Evolutionary conservation across 176 grass and related monocot genomes (phyloP).

Genomic region (Puccinellia tenuiflora): DNA sequence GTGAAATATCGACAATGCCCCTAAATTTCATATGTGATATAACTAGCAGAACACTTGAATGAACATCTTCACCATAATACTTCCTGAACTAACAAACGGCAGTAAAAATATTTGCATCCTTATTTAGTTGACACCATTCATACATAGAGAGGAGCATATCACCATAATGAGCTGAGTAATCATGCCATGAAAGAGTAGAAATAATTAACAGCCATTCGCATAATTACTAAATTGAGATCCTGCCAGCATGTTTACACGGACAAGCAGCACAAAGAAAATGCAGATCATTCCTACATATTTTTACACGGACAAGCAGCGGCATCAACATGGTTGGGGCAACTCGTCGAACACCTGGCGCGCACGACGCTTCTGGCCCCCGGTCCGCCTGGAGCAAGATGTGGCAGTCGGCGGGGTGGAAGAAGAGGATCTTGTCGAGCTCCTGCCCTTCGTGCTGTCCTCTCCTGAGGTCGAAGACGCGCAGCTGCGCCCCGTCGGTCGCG

Average conservation of each 20-base stretch:
- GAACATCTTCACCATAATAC: too few species aligned
- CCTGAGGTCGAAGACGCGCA: slow-evolving; percentile 84
- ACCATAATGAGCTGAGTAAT: background rate
- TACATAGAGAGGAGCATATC: background rate
- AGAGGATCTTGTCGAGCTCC: slow-evolving; percentile 98
- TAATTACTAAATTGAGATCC: background rate
- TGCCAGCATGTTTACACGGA: background rate
- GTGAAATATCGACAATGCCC: too few species aligned
- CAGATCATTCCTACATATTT: background rate
- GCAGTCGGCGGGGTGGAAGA: slow-evolving; percentile 83
- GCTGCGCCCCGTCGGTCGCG: slow-evolving; percentile 54
- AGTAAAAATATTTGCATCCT: background rate
- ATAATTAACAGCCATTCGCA: background rate
- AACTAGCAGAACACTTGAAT: too few species aligned
- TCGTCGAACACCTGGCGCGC: background rate
- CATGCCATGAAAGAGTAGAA: background rate
- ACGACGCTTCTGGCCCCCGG: background rate
- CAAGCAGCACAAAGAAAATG: background rate
- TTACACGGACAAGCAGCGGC: background rate
- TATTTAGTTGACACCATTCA: background rate
- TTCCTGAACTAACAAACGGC: background rate
- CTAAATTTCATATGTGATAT: too few species aligned
- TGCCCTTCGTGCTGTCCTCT: slow-evolving; percentile 89
- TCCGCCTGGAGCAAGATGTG: slow-evolving; percentile 61
- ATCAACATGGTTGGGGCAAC: background rate